These are phyloP conservation scores for Vinca minor DNA, from an alignment of 257 asterid species.

Conservation along the genomic window DNA sequence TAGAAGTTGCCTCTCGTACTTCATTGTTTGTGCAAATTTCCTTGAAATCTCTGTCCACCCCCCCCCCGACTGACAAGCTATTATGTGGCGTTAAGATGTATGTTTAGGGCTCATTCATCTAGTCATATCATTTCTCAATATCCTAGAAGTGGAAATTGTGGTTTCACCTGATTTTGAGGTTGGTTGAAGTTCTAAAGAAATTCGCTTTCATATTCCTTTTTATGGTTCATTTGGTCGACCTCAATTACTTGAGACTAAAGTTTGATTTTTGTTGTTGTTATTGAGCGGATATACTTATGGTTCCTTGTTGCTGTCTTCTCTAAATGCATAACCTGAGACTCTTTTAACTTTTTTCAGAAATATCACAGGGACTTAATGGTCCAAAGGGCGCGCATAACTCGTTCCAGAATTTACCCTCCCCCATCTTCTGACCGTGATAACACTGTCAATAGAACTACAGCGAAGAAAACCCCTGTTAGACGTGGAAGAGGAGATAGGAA, in stretches of 20 bases:
- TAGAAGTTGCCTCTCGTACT: background rate
- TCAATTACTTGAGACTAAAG: too few species aligned
- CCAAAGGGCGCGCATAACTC: constrained; percentile 54
- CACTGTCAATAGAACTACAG: constrained; percentile 20
- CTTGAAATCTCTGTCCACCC: background rate
- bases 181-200: background rate
- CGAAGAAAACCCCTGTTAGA: constrained; percentile 28
- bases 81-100: background rate
- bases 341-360: constrained; percentile 43
- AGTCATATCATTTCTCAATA: background rate
- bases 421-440: constrained; percentile 30
- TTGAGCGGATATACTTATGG: too few species aligned
- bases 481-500: constrained; percentile 63
- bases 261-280: too few species aligned
- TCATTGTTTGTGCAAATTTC: background rate
- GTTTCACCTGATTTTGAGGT: background rate
- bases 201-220: background rate
- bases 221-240: too few species aligned
- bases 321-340: constrained; percentile 8
- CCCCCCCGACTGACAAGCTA: background rate
- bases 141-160: background rate
- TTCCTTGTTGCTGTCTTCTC: too few species aligned
- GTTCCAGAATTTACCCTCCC: constrained; percentile 25
- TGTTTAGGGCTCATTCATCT: background rate
- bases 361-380: constrained; percentile 84